Conservation (phyloP, 2,329 filamentous ascomycete genomes). For the Alternaria triticina region DNA sequence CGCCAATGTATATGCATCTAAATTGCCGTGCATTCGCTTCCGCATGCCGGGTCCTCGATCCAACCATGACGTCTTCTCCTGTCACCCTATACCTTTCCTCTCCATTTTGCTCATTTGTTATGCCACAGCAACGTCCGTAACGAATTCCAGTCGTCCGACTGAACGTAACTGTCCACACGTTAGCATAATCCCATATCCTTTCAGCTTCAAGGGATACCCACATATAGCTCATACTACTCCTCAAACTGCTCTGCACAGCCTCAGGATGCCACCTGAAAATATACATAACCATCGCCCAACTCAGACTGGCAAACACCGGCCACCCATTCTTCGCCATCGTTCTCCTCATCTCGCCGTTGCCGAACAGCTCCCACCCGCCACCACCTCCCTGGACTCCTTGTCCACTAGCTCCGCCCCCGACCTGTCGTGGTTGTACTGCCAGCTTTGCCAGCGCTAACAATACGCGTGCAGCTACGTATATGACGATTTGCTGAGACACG, state of each 20-base stretch:
- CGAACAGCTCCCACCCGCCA: constrained; percentile 52
- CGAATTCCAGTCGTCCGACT: constrained; percentile 89
- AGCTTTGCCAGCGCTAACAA: constrained; percentile 83
- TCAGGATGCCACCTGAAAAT: constrained; percentile 92
- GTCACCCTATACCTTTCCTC: background rate
- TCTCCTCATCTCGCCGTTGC: constrained; percentile 45
- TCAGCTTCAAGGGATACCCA: constrained; percentile 58
- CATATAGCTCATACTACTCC: constrained; percentile 97
- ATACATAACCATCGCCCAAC: constrained; percentile 95
- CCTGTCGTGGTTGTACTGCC: constrained; percentile 68
- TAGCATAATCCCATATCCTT: constrained; percentile 9
- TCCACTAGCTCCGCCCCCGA: constrained; percentile 35
- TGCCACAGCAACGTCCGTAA: constrained; percentile 84
- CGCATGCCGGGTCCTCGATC: background rate
- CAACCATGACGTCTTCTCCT: background rate
- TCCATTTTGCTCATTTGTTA: constrained; percentile 64
- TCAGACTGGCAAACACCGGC: constrained; percentile 89
- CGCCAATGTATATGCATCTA: background rate
- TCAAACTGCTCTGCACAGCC: constrained; percentile 86
- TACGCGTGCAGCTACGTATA: constrained; percentile 96
- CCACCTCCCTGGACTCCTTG: constrained; percentile 18
- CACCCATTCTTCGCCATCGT: constrained; percentile 70
- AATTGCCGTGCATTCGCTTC: background rate
- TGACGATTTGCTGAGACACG: constrained; percentile 95
- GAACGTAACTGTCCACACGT: constrained; percentile 63